Percentiles rank a stretch among this genome's conserved stretches.
Evolutionary conservation across 225 moss, liverwort and hornwort species (phyloP).

Genomic region (Antitrichia curtipendula): DNA sequence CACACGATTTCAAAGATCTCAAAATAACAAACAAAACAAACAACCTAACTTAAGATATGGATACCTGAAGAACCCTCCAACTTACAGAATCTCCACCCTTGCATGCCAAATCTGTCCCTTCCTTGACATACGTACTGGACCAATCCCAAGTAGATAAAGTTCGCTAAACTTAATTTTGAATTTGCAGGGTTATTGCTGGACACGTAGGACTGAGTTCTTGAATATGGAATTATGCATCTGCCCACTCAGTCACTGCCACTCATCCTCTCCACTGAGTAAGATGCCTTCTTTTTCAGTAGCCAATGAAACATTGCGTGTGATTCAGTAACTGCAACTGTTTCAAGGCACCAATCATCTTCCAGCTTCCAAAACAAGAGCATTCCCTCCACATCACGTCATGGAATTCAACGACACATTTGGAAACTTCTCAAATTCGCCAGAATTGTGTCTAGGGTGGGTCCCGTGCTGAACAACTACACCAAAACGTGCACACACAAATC

Average conservation of each 20-base stretch:
- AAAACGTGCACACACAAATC: background rate
- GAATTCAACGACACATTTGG: background rate
- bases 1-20: too few species aligned
- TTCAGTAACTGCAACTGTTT: background rate
- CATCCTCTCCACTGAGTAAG: background rate
- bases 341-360: background rate
- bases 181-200: background rate
- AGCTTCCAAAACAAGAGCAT: background rate
- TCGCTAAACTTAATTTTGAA: background rate
- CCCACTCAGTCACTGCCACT: background rate
- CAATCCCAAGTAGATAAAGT: background rate
- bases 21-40: too few species aligned
- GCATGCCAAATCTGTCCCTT: background rate
- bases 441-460: background rate
- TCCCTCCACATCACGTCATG: background rate
- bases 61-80: too few species aligned
- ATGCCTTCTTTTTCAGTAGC: background rate
- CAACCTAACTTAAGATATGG: too few species aligned
- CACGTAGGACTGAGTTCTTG: background rate
- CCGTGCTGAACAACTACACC: too few species aligned
- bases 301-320: background rate
- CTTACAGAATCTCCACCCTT: background rate
- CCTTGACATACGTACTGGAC: background rate
- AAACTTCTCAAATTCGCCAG: background rate
- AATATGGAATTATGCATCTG: background rate